Conservation (phyloP, 345 rosid species). For the Iberis pinnata region DNA sequence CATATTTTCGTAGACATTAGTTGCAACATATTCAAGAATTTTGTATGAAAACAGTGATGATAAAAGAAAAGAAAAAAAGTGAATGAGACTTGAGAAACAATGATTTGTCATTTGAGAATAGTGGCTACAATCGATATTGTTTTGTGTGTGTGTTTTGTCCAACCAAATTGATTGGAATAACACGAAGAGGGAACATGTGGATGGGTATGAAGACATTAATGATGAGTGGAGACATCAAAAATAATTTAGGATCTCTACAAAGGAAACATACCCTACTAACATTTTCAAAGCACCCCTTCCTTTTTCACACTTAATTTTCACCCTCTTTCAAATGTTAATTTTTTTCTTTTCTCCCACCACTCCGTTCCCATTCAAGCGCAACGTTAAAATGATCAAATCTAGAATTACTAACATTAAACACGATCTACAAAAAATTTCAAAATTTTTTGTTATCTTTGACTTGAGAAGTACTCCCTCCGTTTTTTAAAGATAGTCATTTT, state of each 20-base stretch:
- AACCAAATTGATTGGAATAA: slow-evolving; percentile 22
- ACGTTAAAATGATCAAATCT: no score
- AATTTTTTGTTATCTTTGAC: no score
- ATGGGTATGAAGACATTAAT: slow-evolving; percentile 25
- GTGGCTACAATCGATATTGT: slow-evolving; percentile 16
- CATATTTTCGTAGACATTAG: no score
- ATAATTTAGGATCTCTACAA: slow-evolving; percentile 10
- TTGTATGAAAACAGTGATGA: no score
- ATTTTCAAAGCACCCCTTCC: no score
- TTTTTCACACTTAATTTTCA: background rate
- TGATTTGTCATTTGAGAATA: slow-evolving; percentile 21
- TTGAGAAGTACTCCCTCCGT: no score
- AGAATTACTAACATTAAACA: background rate
- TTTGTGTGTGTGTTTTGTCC: slow-evolving; percentile 24
- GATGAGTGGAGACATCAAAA: slow-evolving; percentile 20
- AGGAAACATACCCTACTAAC: slow-evolving; percentile 17
- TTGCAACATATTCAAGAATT: no score
- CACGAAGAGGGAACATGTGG: slow-evolving; percentile 28
- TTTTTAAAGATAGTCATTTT: no score
- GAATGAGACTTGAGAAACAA: slow-evolving; percentile 15
- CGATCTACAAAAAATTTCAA: no score
- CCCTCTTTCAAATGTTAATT: slow-evolving; percentile 1
- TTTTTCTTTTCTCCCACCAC: background rate
- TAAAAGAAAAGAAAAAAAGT: slow-evolving; percentile 4
- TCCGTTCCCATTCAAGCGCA: no score